Percentiles rank a stretch among this genome's conserved stretches.
Conservation (phyloP, 768 basidiomycete species). For the Suillus fuscotomentosus region DNA sequence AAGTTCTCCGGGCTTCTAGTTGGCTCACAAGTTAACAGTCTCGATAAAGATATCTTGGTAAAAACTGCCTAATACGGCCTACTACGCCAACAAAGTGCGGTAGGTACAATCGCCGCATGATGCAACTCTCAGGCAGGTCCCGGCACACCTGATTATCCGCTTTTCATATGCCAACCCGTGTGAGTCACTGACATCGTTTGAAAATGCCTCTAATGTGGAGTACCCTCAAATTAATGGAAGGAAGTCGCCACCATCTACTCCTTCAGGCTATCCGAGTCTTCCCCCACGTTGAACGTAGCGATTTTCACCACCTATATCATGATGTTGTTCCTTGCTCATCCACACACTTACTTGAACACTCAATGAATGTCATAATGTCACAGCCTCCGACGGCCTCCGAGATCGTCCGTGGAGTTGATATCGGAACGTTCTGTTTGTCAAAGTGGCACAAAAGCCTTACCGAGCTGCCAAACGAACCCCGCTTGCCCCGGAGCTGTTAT, state of each 20-base stretch:
- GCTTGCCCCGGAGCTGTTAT: slow-evolving; percentile 46
- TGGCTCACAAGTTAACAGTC: too few relatives aligned
- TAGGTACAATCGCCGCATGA: not conserved
- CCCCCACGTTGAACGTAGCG: slow-evolving; percentile 22
- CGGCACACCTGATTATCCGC: not conserved
- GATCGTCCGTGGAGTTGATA: not conserved
- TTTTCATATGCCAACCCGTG: not conserved
- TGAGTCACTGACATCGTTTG: not conserved
- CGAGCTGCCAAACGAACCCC: slow-evolving; percentile 38
- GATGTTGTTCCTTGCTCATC: not conserved
- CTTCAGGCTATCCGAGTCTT: slow-evolving; percentile 16
- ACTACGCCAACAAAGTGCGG: not conserved
- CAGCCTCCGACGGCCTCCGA: not conserved
- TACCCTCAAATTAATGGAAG: not conserved
- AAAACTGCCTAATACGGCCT: too few relatives aligned
- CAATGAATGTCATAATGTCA: slow-evolving; percentile 37
- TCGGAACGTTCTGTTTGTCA: too few relatives aligned
- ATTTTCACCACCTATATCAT: slow-evolving; percentile 16
- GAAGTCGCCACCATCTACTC: not conserved
- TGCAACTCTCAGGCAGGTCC: not conserved
- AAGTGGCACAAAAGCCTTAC: too few relatives aligned
- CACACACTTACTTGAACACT: slow-evolving; percentile 21
- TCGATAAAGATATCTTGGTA: too few relatives aligned
- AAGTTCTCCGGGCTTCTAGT: too few relatives aligned
- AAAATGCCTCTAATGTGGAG: not conserved